Base-by-base conservation (phyloP, 495 filamentous ascomycete species). In the Aspergillus affinis region DNA sequence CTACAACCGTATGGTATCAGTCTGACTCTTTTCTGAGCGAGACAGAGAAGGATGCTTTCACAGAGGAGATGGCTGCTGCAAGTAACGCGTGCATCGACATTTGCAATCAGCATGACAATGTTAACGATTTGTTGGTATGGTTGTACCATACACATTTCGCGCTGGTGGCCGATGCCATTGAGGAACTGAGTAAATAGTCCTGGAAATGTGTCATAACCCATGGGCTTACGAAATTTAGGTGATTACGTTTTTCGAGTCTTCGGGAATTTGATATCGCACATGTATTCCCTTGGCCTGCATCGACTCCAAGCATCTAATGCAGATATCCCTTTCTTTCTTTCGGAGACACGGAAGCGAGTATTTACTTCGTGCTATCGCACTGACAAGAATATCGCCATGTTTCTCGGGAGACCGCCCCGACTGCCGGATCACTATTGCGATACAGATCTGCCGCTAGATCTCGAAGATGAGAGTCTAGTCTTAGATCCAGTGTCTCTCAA, bases 321-420 rank as follows among this genome's bases (percentile, higher is more conserved):
- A 60, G 63, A 41, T 44, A 61, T 48, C 50, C 63, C 78, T 1
- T 78, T 81, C 50, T 78, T 78, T 61, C 72, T 80, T 6, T 64
- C 64, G 20, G 74, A 80, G 53, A 63, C 75, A 15, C 71, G 76
- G 10, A 74, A 80, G 62, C 73, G 74, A 21, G 46, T 82, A 3
- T 81, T 84, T 59, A 66, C 76, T 18, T 62, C 67, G 47, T 66
- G 72, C 8, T 82, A 77, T 52, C 68, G 69, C 3, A 62, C 69
- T 3, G 78, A 80, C 61, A 82, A 83, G 64, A 65, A 65, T 4
- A 44, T 78, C 0, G 73, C 78, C 3, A 75, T 77, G 0, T 78
- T 82, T 29, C 61, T 78, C 2, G 82, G 80, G 6, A 65, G 82
- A n/a, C 82, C 82, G 0, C 81, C 81, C 1, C 68, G 75, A 6